Percentiles rank a stretch among this genome's conserved stretches.
phyloP scores from a whole-genome alignment of 139 green algal species.

The Monoraphidium neglectum region DNA sequence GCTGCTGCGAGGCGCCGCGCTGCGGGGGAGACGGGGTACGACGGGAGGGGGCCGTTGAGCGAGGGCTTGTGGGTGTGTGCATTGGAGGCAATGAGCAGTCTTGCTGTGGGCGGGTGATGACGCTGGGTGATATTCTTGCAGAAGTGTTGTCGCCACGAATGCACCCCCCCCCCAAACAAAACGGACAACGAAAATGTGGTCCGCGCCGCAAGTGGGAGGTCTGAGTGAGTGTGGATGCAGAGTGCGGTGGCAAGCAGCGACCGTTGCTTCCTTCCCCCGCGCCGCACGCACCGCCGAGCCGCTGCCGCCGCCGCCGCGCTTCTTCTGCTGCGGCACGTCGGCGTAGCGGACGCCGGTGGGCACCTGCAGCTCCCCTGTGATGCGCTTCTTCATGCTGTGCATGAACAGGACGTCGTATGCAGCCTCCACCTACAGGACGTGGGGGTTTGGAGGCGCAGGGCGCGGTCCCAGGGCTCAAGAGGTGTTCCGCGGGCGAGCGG shows the following conservation, averaged over 20 bases:
- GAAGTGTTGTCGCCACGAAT: too few species aligned
- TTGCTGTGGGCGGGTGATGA: too few species aligned
- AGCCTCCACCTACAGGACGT: constrained; percentile 53
- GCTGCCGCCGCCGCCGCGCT: not conserved
- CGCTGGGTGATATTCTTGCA: too few species aligned
- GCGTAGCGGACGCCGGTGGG: constrained; percentile 49
- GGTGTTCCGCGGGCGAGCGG: not conserved
- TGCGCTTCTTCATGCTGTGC: constrained; percentile 70
- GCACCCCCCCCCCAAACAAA: too few species aligned
- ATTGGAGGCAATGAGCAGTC: too few species aligned
- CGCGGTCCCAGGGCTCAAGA: not conserved
- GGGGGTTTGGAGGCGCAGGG: not conserved
- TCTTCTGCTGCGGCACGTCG: constrained; percentile 38
- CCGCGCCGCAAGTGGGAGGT: too few species aligned
- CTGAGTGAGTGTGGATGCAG: not conserved
- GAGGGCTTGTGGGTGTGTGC: too few species aligned
- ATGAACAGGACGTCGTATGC: constrained; percentile 84
- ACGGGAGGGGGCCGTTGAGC: too few species aligned
- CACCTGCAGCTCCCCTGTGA: constrained; percentile 54
- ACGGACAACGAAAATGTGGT: too few species aligned
- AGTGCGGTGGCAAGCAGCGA: not conserved
- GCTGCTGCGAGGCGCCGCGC: constrained; percentile 9
- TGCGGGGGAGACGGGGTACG: not conserved
- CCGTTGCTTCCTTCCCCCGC: too few species aligned
- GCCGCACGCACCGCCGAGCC: too few species aligned